These are phyloP conservation scores for Pyrenophora teres DNA, from an alignment of 2,329 filamentous ascomycete genomes.

Conservation along the genomic window DNA sequence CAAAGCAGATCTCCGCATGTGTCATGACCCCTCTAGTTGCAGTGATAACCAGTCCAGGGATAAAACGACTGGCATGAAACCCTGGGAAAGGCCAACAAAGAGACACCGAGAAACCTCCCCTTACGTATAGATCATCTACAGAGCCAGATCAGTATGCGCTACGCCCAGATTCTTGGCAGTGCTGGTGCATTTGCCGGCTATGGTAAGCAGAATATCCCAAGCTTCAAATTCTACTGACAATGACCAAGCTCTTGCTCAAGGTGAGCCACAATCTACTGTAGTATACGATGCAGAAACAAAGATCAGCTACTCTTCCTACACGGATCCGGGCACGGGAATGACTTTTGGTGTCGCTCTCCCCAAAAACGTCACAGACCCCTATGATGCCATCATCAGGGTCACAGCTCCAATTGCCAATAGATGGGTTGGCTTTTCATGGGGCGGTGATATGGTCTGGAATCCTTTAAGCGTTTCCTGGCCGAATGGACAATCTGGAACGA, in stretches of 20 bases:
- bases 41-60: slow-evolving; percentile 7
- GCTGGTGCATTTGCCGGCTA: slow-evolving; percentile 34
- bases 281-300: slow-evolving; percentile 37
- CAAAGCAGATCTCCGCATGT: slow-evolving; percentile 15
- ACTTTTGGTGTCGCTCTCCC: slow-evolving; percentile 40
- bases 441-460: slow-evolving; percentile 42
- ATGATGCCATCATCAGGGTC: slow-evolving; percentile 39
- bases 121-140: slow-evolving; percentile 6
- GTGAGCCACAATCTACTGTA: slow-evolving; percentile 36
- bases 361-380: slow-evolving; percentile 35
- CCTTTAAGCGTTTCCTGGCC: slow-evolving; percentile 40
- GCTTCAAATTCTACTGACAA: slow-evolving; percentile 12
- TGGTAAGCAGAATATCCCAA: slow-evolving; percentile 19
- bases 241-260: slow-evolving; percentile 33
- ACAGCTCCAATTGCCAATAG: slow-evolving; percentile 30
- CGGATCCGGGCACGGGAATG: slow-evolving; percentile 34
- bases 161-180: slow-evolving; percentile 33
- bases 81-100: slow-evolving; percentile 9
- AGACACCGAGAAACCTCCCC: slow-evolving; percentile 5
- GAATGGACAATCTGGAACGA: slow-evolving; percentile 33
- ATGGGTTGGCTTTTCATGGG: slow-evolving; percentile 42
- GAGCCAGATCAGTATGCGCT: slow-evolving; percentile 31
- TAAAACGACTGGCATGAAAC: slow-evolving; percentile 29
- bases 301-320: slow-evolving; percentile 40
- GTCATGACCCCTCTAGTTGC: slow-evolving; percentile 16